Conservation (phyloP, 805 yeast genomes). For the Peterozyma toletana region DNA sequence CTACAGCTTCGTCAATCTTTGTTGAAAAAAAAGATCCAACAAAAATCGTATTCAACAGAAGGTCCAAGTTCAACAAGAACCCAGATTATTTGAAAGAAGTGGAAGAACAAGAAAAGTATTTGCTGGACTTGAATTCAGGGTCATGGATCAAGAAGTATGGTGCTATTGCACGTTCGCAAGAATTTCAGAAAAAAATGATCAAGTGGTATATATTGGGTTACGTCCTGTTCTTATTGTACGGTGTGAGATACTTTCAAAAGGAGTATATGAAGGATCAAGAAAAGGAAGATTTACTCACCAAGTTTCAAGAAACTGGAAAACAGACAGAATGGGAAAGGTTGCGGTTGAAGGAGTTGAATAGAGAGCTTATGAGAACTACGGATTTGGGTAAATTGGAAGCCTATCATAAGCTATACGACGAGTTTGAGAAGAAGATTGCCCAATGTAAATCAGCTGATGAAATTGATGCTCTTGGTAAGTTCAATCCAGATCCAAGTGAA, state of each 20-base stretch:
- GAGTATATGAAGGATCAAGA: conserved; percentile 60
- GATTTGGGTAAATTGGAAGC: conserved; percentile 55
- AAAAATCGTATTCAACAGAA: conserved; percentile 17
- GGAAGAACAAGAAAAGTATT: conserved; percentile 18
- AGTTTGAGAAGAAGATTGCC: conserved; percentile 17
- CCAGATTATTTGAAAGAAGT: conserved; percentile 20
- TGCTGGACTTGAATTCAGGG: conserved; percentile 26
- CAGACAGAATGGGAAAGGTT: conserved; percentile 59
- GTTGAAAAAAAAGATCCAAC: background rate
- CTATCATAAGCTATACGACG: conserved; percentile 45
- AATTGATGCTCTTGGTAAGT: conserved; percentile 12
- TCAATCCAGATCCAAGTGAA: conserved; percentile 27
- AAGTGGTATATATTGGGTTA: conserved; percentile 58
- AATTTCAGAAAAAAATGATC: conserved; percentile 57
- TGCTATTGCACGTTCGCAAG: conserved; percentile 43
- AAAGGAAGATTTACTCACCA: conserved; percentile 25
- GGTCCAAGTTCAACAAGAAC: conserved; percentile 18
- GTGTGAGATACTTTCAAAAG: conserved; percentile 60
- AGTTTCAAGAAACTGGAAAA: conserved; percentile 21
- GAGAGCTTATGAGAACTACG: conserved; percentile 54
- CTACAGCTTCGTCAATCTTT: too few relatives aligned
- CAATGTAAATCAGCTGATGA: conserved; percentile 13
- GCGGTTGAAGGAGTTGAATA: conserved; percentile 50
- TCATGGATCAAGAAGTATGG: conserved; percentile 38
- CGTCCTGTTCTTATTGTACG: conserved; percentile 46